Base-by-base conservation (phyloP, 345 rosid genomes). In the Cochlearia excelsa region DNA sequence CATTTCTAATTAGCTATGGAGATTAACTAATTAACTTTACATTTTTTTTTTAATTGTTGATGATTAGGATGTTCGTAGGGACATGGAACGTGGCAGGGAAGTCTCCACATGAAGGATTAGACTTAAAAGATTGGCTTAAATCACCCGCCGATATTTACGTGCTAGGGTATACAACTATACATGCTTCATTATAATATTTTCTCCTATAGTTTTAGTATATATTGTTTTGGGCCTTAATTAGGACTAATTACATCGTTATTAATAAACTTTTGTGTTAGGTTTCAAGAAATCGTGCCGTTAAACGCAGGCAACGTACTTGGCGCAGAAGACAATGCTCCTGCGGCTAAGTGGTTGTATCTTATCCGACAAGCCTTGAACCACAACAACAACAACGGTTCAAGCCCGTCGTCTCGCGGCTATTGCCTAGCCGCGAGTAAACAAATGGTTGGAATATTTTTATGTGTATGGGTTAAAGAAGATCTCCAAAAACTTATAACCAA, bases 81-180 rank as follows among this genome's bases (percentile, higher is more conserved):
- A 88, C 96, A 51, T 88, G 96, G 96, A 88, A 88, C 75, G 96
- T 86, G 38, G 96, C 90, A 56, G 96, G 96, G 59, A 82, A 79
- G 66, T 75, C 90, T 6, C 96, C 96, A 16, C 75, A 84, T 38
- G 82, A 77, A 16, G 83, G 77, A 30, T 68, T 88, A 75, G 78
- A 80, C 78, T 61, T 88, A 40, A 67, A 50, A 67, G 88, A 88
- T 56, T 88, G 96, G 90, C 79, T 85, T 28, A 73, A 53, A 4
- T 65, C 80, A 10, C 73, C 84, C 7, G 46, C 90, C 5, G 94
- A 88, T 63, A 79, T 88, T 47, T 85, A 85, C 57, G 96, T 85
- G 68, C 75, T 88, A 46, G 96, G 96, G 96, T 88, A 88, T 47
- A 16, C 23, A 16, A 16, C 23, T 16, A 16, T 16, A 16, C 23